phyloP scores from a whole-genome alignment of 208 protist species.

The Spironucleus salmonicida region DNA sequence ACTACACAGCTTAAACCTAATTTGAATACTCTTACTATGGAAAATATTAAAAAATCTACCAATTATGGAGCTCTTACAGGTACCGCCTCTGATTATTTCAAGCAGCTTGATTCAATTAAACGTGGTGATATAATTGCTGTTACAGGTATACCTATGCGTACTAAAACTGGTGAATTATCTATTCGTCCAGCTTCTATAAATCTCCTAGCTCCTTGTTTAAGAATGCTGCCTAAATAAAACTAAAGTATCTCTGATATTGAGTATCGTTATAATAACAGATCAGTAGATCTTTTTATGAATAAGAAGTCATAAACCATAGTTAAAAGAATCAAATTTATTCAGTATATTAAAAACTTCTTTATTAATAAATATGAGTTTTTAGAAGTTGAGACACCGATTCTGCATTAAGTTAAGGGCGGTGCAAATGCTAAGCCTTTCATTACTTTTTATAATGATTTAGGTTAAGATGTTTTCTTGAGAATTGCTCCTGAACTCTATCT shows the following conservation, averaged over 20 bases:
- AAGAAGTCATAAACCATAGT: constrained; percentile 69
- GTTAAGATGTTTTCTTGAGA: constrained; percentile 86
- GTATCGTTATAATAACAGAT: constrained; percentile 61
- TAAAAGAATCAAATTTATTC: constrained; percentile 72
- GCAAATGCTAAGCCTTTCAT: constrained; percentile 94
- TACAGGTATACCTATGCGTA: constrained; percentile 59
- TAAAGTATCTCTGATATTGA: constrained; percentile 23
- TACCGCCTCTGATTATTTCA: not conserved
- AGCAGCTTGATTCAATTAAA: constrained; percentile 52
- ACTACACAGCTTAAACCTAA: not conserved
- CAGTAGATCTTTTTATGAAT: constrained; percentile 98
- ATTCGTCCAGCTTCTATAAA: constrained; percentile 53
- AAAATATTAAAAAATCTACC: not conserved
- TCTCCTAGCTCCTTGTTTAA: constrained; percentile 81
- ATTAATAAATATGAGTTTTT: constrained; percentile 61
- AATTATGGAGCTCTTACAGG: not conserved
- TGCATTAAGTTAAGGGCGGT: constrained; percentile 92
- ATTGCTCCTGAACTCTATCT: constrained; percentile 98
- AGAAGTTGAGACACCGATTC: constrained; percentile 84
- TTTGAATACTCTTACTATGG: not conserved
- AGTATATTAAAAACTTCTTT: constrained; percentile 86
- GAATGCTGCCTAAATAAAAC: constrained; percentile 73
- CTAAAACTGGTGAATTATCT: constrained; percentile 57
- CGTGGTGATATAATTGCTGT: constrained; percentile 95
- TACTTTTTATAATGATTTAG: constrained; percentile 96